Evolutionary conservation across 108 stramenopile genomes (phyloP), one percentile per base, ranked within the genome.

Genomic region (Mediolabrus comicus): DNA sequence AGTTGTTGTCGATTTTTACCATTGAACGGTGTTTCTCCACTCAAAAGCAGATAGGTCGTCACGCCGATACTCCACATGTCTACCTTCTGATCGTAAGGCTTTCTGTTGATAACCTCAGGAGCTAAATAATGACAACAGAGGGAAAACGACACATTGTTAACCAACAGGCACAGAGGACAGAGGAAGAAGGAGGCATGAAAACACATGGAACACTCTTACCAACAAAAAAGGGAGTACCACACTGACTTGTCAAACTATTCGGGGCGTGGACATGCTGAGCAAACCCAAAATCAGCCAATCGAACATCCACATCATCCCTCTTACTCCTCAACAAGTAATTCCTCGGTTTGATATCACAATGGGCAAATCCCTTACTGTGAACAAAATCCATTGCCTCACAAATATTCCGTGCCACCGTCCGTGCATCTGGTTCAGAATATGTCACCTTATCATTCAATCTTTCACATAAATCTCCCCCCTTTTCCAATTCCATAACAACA

Each of bases 161-260:
- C 9, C 30, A n/a, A 16, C 19, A 59, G 30, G 14, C 12, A 32
- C 22, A 27, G 41, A 63, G 27, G 30, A 0, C 29, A 16, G 27
- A 46, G 7, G 32, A 27, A 1, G 41, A 27, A 27, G 10, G 22
- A 24, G 9, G 51, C 24, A 30, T 29, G 27, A 24, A 6, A 24
- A 6, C 36, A 52, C 25, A n/a, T 16, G 4, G 5, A 43, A 17
- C 41, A 43, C 41, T 17, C 74, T 75, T 46, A 75, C 74, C 75
- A 36, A 99, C 97, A 73, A 98, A 97, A 56, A 96, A 97, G 4
- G 97, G 97, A 38, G 97, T 96, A 9, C 97, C 97, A 65, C 95
- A 97, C 67, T 95, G 94, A 66, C 90, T 95, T 17, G 86, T 85
- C 27, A 95, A 66, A 34, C 87, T 84, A 57, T 92, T 91, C 59